These are phyloP conservation scores for Calonectria ilicicola DNA, from an alignment of 2,329 filamentous ascomycete species.

Conservation along the genomic window DNA sequence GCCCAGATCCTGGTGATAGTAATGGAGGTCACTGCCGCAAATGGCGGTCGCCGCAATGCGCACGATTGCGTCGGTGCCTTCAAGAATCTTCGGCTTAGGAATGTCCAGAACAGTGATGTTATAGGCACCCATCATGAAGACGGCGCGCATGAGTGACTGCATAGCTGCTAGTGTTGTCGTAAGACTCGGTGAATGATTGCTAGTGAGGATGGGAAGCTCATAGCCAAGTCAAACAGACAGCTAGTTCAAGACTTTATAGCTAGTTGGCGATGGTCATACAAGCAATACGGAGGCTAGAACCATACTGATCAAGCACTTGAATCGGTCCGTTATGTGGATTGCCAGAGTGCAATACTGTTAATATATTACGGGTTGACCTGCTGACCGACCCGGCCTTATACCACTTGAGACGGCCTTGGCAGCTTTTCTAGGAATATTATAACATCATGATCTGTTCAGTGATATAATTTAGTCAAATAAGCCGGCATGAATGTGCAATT, in stretches of 20 bases:
- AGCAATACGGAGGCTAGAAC: neutral
- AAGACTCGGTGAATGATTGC: neutral
- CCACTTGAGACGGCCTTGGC: neutral
- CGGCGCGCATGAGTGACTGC: neutral
- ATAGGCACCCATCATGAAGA: neutral
- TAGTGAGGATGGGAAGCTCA: neutral
- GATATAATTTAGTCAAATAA: neutral
- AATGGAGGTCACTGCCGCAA: slow-evolving; percentile 3
- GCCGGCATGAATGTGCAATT: neutral
- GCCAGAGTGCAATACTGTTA: neutral
- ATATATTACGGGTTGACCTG: neutral
- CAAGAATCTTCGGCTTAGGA: neutral
- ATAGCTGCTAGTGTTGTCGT: neutral
- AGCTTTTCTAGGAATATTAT: neutral
- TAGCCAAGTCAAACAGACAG: neutral
- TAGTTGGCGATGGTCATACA: neutral
- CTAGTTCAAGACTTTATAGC: neutral
- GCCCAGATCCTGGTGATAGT: neutral
- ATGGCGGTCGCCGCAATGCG: slow-evolving; percentile 1
- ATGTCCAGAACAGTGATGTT: neutral
- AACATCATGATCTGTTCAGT: neutral
- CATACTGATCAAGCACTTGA: neutral
- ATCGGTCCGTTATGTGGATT: neutral
- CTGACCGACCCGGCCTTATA: neutral
- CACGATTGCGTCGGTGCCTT: slow-evolving; percentile 2